Evolutionary conservation across 2,329 filamentous ascomycete genomes (phyloP).

Genomic region (Chrysoporthe puriensis): DNA sequence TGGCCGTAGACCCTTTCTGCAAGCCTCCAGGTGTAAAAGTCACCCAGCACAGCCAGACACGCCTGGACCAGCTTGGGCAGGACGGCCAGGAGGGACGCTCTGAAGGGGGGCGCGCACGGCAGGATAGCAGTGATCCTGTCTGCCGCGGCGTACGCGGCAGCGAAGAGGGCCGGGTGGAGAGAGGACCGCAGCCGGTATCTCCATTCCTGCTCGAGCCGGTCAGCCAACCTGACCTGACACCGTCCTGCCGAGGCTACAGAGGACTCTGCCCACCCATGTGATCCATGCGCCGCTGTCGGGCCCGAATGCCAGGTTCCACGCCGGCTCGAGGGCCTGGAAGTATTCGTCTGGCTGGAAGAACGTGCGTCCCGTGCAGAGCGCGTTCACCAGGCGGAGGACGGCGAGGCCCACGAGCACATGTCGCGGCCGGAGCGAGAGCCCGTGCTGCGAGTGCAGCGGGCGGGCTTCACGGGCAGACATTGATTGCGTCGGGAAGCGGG

Average conservation of each 20-base stretch:
- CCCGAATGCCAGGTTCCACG: slow-evolving; percentile 88
- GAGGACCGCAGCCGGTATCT: slow-evolving; percentile 83
- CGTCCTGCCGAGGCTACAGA: not conserved
- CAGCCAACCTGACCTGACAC: not conserved
- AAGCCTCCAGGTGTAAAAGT: slow-evolving; percentile 88
- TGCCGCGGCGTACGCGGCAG: slow-evolving; percentile 68
- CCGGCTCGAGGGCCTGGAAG: slow-evolving; percentile 93
- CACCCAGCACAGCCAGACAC: slow-evolving; percentile 73
- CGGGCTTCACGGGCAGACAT: slow-evolving; percentile 24
- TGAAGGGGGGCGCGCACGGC: slow-evolving; percentile 55
- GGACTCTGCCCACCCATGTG: slow-evolving; percentile 75
- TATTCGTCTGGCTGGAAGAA: slow-evolving; percentile 99
- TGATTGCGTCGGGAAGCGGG: not conserved
- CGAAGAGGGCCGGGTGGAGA: slow-evolving; percentile 87
- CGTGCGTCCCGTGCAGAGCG: slow-evolving; percentile 71
- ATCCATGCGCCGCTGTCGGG: slow-evolving; percentile 80
- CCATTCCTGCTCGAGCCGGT: slow-evolving; percentile 76
- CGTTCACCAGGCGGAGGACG: slow-evolving; percentile 77
- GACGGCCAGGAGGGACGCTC: slow-evolving; percentile 69
- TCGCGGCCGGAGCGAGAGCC: slow-evolving; percentile 24
- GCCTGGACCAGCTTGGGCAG: slow-evolving; percentile 79
- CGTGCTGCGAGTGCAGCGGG: slow-evolving; percentile 27
- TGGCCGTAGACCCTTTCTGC: slow-evolving; percentile 73
- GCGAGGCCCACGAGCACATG: slow-evolving; percentile 52
- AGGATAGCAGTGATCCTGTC: slow-evolving; percentile 60